Conservation (phyloP, 2,329 filamentous ascomycete species). For the Madurella mycetomatis region DNA sequence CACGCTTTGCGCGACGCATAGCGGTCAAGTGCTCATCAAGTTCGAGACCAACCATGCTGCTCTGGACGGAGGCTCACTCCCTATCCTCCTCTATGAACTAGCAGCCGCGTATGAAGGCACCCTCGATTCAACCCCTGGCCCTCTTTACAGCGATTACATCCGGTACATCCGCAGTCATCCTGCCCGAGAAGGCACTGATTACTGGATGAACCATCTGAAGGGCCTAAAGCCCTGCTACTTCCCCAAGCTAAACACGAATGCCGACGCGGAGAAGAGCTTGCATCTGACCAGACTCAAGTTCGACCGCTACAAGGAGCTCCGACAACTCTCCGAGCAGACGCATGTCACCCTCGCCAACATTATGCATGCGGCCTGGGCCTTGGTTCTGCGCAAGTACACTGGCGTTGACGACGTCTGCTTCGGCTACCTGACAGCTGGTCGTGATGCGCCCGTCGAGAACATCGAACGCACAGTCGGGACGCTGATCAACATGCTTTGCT, state of each 20-base stretch:
- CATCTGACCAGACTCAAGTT: slow-evolving; percentile 15
- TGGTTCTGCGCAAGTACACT: slow-evolving; percentile 24
- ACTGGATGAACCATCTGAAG: slow-evolving; percentile 21
- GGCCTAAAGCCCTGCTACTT: slow-evolving; percentile 23
- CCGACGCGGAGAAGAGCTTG: slow-evolving; percentile 5
- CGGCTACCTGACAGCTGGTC: slow-evolving; percentile 23
- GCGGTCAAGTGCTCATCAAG: slow-evolving; percentile 18
- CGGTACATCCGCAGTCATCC: slow-evolving; percentile 15
- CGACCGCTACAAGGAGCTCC: slow-evolving; percentile 19
- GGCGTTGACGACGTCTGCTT: slow-evolving; percentile 24
- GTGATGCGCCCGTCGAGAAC: slow-evolving; percentile 21
- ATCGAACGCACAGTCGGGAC: slow-evolving; percentile 19
- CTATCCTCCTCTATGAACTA: slow-evolving; percentile 24
- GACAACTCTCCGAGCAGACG: slow-evolving; percentile 16
- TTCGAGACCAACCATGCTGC: slow-evolving; percentile 25
- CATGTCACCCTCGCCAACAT: slow-evolving; percentile 25
- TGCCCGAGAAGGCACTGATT: slow-evolving; percentile 11
- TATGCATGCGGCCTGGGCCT: slow-evolving; percentile 25
- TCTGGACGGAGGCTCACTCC: slow-evolving; percentile 25
- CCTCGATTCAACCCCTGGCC: slow-evolving; percentile 14
- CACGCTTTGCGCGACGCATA: slow-evolving; percentile 16
- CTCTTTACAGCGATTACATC: slow-evolving; percentile 24
- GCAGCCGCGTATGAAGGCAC: slow-evolving; percentile 18
- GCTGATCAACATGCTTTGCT: slow-evolving; percentile 27
- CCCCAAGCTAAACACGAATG: slow-evolving; percentile 16